Conservation (phyloP, 129 eudicot species). For the Calendula officinalis region DNA sequence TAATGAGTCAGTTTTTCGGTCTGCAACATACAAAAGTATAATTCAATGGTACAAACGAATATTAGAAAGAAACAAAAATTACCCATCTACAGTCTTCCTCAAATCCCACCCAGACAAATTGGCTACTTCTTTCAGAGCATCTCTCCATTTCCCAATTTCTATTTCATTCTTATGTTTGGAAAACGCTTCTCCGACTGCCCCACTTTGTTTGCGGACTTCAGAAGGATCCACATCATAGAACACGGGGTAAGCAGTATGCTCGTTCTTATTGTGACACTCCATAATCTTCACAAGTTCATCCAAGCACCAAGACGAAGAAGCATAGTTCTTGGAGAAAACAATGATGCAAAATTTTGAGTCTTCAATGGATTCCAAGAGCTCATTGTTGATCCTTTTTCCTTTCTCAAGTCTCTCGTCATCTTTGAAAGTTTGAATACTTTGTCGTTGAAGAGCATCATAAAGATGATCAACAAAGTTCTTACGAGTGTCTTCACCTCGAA, state of each 20-base stretch:
- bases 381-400: neutral
- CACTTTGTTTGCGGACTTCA: slow-evolving; percentile 4
- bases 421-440: slow-evolving; percentile 7
- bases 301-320: slow-evolving; percentile 1
- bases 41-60: too few relatives aligned
- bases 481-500: slow-evolving; percentile 10
- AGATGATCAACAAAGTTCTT: slow-evolving; percentile 12
- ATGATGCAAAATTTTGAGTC: neutral
- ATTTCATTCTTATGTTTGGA: neutral
- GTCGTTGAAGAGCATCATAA: neutral
- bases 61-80: neutral
- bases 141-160: neutral
- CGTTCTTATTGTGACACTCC: neutral
- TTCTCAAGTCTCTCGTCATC: slow-evolving; percentile 7
- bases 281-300: neutral
- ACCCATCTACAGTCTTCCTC: slow-evolving; percentile 14
- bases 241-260: slow-evolving; percentile 1
- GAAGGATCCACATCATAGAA: slow-evolving; percentile 13
- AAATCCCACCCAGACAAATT: slow-evolving; percentile 1
- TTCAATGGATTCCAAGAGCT: slow-evolving; percentile 1
- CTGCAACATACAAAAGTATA: neutral
- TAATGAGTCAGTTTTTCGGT: neutral
- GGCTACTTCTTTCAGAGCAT: slow-evolving; percentile 6
- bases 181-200: neutral
- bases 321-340: slow-evolving; percentile 1